These are phyloP conservation scores for Lachnellula occidentalis DNA, from an alignment of 2,329 filamentous ascomycete genomes.

Conservation along the genomic window DNA sequence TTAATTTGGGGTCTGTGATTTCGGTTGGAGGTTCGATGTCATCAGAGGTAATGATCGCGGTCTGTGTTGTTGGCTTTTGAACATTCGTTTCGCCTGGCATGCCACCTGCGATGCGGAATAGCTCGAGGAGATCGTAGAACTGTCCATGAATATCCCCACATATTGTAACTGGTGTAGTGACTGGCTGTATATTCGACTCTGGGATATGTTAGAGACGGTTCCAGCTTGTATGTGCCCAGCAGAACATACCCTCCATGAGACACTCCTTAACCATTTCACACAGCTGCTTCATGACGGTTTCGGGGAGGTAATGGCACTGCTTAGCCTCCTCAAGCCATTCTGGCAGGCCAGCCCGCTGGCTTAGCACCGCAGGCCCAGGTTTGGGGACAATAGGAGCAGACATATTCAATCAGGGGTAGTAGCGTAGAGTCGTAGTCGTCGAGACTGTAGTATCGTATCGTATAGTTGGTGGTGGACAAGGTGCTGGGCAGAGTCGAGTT, in stretches of 20 bases:
- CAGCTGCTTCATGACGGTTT: conserved; percentile 95
- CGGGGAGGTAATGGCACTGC: conserved; percentile 93
- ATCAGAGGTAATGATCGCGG: conserved; percentile 77
- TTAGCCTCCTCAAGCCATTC: conserved; percentile 97
- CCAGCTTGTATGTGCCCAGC: neutral
- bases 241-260: conserved; percentile 81
- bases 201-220: conserved; percentile 17
- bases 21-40: conserved; percentile 87
- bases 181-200: conserved; percentile 99
- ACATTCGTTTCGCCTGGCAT: conserved; percentile 82
- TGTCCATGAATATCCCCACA: conserved; percentile 98
- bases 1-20: conserved; percentile 81
- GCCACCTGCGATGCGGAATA: conserved; percentile 92
- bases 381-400: conserved; percentile 58
- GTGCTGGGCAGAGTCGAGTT: too few relatives aligned
- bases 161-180: conserved; percentile 90
- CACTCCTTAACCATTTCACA: conserved; percentile 99
- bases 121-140: conserved; percentile 95
- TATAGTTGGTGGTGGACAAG: neutral
- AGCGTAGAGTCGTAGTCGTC: neutral
- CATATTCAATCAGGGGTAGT: conserved; percentile 3
- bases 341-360: conserved; percentile 78
- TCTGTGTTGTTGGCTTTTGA: conserved; percentile 61
- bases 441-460: neutral
- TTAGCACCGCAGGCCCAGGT: conserved; percentile 82